Percentiles rank a stretch among this genome's conserved stretches.
phyloP scores from a whole-genome alignment of 2,329 filamentous ascomycete genomes.

The Orbilia javanica region DNA sequence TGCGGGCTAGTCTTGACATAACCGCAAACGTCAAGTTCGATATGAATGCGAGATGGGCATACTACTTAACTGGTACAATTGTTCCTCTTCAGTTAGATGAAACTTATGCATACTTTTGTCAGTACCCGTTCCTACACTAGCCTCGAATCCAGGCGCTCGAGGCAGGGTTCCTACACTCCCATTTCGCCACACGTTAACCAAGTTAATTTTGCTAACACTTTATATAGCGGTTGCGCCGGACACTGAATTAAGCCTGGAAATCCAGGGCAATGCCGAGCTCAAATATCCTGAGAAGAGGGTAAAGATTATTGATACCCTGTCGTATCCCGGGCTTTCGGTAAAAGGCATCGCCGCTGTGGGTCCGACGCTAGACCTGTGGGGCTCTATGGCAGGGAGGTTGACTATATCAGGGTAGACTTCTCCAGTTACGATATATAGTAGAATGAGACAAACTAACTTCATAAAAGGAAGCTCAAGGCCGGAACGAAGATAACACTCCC shows the following conservation, averaged over 20 bases:
- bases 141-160: too few relatives aligned
- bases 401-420: constrained; percentile 31
- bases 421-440: background rate
- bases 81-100: constrained; percentile 54
- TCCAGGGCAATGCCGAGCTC: constrained; percentile 57
- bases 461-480: constrained; percentile 4
- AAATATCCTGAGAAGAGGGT: constrained; percentile 52
- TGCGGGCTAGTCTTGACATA: constrained; percentile 50
- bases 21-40: constrained; percentile 56
- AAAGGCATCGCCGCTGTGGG: constrained; percentile 64
- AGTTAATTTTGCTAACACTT: background rate
- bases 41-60: constrained; percentile 61
- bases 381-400: constrained; percentile 19
- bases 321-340: constrained; percentile 61
- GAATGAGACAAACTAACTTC: background rate
- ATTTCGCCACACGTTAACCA: too few relatives aligned
- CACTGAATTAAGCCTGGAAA: constrained; percentile 34
- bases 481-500: background rate
- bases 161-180: too few relatives aligned
- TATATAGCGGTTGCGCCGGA: constrained; percentile 24
- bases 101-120: constrained; percentile 51
- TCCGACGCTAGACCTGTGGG: constrained; percentile 57
- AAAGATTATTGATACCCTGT: constrained; percentile 60
- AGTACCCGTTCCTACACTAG: too few relatives aligned
- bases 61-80: constrained; percentile 61